Base-by-base conservation (phyloP, 2,329 filamentous ascomycete genomes). In the Trichoderma polysporum region DNA sequence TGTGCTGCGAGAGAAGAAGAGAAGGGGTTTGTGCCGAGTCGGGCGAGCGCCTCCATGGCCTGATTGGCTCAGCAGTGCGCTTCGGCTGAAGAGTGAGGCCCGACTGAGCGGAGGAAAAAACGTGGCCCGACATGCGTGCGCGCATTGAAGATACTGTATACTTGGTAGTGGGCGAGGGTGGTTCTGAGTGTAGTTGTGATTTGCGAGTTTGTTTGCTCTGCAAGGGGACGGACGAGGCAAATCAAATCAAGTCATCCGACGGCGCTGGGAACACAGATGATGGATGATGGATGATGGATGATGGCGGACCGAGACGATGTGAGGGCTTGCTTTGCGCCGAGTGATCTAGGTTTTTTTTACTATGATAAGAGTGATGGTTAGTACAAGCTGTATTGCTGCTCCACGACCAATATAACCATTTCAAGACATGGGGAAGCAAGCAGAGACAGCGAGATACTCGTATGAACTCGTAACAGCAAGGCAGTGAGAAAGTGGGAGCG, bases 31-130 rank as follows among this genome's bases (percentile, higher is more conserved):
- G 37, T 31, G 52, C 45, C 27, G 54, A 47, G 52, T 47, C 39
- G 53, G 53, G 39, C 25, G 37, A 37, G 31, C 17, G 33, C 22
- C 41, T 49, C 39, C 13, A 50, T n/a, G 45, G 57, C 17, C 47
- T 67, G 65, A 67, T 69, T 66, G 60, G 49, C 47, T 49, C 39
- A 37, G 33, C 52, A 19, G 22, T 27, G 47, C 33, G 52, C 47
- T 33, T 58, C 61, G 68, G 69, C 69, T 69, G 53, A 69, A 69
- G 66, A 54, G 35, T 70, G 67, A 70, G 69, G 65, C 60, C 68
- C 41, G 60, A 60, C 66, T 9, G 31, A 53, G 50, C 25, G 58
- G 37, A 57, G 37, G 49, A 54, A 57, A 66, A 50, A 60, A 12
- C 64, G 64, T 61, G 64, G 64, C 37, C 29, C 37, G 19, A 45